A percentile compares a stretch with the other conserved stretches of the same genome.
phyloP scores from a whole-genome alignment of 331 rosid species.

The Saraca asoca region DNA sequence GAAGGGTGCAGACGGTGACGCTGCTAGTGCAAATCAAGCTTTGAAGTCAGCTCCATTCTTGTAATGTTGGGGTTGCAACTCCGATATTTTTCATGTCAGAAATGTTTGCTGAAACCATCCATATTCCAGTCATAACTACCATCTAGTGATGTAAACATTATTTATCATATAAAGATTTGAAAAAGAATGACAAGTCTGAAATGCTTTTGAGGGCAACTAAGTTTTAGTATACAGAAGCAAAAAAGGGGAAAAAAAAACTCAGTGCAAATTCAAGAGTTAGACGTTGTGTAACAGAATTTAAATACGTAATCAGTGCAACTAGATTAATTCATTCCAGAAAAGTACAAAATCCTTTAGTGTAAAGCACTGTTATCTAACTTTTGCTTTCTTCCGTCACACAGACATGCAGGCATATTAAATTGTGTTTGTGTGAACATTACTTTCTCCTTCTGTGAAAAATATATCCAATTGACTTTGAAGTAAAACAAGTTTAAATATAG shows the following conservation, averaged over 20 bases:
- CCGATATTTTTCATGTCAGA: constrained; percentile 83
- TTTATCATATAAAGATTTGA: not conserved
- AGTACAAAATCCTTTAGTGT: too few species aligned
- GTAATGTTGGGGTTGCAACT: constrained; percentile 61
- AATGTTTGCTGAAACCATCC: constrained; percentile 66
- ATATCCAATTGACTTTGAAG: not conserved
- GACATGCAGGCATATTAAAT: not conserved
- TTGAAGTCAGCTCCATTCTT: constrained; percentile 59
- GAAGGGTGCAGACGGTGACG: too few species aligned
- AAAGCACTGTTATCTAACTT: too few species aligned
- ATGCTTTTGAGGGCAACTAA: constrained; percentile 16
- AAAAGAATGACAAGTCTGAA: not conserved
- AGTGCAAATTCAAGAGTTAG: not conserved
- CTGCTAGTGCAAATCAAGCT: constrained; percentile 32
- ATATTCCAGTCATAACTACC: constrained; percentile 19
- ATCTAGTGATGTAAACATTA: constrained; percentile 11
- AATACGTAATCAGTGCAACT: too few species aligned
- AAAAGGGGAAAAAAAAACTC: not conserved
- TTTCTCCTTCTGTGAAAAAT: not conserved
- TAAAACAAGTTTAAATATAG: not conserved
- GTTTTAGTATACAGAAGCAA: constrained; percentile 2
- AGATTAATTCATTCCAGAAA: not conserved
- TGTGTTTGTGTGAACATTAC: not conserved
- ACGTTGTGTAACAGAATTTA: not conserved
- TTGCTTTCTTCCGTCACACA: too few species aligned